Evolutionary conservation across 169 alveolate genomes (phyloP), one percentile per base, ranked within the genome.

Genomic region (Plasmodium knowlesi): DNA sequence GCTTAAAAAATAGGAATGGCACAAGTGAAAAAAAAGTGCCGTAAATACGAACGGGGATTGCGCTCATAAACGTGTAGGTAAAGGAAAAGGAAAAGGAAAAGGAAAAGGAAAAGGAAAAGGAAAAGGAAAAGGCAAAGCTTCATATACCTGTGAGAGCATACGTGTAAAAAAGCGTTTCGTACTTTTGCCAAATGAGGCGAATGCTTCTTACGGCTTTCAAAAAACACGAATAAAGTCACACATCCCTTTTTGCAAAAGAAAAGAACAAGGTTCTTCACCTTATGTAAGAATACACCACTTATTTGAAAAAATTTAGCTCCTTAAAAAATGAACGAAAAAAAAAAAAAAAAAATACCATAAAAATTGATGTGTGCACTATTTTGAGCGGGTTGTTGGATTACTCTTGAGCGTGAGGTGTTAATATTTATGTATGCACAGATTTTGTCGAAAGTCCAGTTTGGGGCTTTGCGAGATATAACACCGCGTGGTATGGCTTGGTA

Each of bases 381-480:
- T 67, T 67, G 41, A 67, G 76, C 41, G 76, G n/a, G n/a, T 5
- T 67, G 22, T 67, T 6, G 76, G 37, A 22, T 67, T 3, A 67
- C 14, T 25, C 76, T 2, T 39, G 5, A 25, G 0, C 76, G 37
- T 67, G 32, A 8, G 30, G 41, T 22, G 37, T 10, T 67, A 25
- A 67, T 19, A n/a, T 28, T 67, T 67, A 67, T 67, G 76, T 19
- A 25, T 67, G 30, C 14, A 5, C 76, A 67, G 37, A 25, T 25
- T 67, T 67, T 67, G 37, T 67, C 76, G n/a, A 67, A 67, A 67
- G 76, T 67, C 76, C 76, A 67, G 39, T 67, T 67, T 67, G 37
- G 76, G 37, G 41, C 76, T 67, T 67, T 67, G 41, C 37, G 22
- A 16, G 41, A 25, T 25, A 28, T 9, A 67, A 67, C 37, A 67